Conservation (phyloP, 345 rosid species). For the Physaria fendleri region DNA sequence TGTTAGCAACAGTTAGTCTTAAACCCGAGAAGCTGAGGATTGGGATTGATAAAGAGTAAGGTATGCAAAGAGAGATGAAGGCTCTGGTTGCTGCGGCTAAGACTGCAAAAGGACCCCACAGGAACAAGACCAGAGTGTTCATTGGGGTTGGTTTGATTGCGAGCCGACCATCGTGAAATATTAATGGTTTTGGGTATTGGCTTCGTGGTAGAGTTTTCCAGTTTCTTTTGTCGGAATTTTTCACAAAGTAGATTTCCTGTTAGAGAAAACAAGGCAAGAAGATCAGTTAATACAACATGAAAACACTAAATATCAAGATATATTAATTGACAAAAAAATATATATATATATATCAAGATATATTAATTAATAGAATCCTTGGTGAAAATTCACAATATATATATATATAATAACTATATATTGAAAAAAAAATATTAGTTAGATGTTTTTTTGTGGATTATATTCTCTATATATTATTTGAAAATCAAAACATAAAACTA, state of each 20-base stretch:
- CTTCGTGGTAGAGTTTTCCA: conserved; percentile 46
- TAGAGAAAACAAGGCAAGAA: background rate
- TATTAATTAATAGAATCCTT: no score
- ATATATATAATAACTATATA: no score
- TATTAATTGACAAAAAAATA: no score
- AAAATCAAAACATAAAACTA: no score
- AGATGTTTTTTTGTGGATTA: no score
- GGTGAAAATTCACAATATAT: no score
- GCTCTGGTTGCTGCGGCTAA: conserved; percentile 34
- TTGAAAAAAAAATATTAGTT: no score
- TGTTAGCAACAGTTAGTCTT: conserved; percentile 19
- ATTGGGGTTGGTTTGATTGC: conserved; percentile 56
- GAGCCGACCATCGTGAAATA: conserved; percentile 81
- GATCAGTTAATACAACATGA: background rate
- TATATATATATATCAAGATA: no score
- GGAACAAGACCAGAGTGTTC: conserved; percentile 47
- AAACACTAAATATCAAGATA: no score
- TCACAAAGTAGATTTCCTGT: conserved; percentile 56
- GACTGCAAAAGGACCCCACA: conserved; percentile 64
- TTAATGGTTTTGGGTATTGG: conserved; percentile 50
- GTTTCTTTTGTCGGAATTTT: conserved; percentile 46
- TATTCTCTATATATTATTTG: no score
- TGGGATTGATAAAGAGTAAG: conserved; percentile 41
- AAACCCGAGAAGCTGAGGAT: conserved; percentile 35
- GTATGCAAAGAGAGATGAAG: conserved; percentile 34